Percentiles rank a stretch among this genome's conserved stretches.
These are phyloP conservation scores for Hypomontagnella monticulosa DNA, from an alignment of 495 filamentous ascomycete genomes.

Conservation along the genomic window DNA sequence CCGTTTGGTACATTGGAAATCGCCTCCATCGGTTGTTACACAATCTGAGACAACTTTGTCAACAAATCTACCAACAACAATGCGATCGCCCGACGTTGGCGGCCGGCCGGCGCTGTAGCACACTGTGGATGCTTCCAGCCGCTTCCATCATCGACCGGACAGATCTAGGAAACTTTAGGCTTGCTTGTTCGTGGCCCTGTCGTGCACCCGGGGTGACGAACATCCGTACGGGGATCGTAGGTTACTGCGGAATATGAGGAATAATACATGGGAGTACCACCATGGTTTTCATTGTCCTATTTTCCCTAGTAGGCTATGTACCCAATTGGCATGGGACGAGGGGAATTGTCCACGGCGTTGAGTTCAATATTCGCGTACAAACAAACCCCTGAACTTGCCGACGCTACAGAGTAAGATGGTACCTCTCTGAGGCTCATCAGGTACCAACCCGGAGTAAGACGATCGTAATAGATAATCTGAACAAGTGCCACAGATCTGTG, in stretches of 20 bases:
- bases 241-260: neutral
- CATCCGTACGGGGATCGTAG: neutral
- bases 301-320: too few species aligned
- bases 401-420: too few species aligned
- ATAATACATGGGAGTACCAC: neutral
- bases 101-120: constrained; percentile 26
- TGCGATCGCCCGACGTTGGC: constrained; percentile 41
- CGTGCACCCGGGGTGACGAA: neutral
- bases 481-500: too few species aligned
- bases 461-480: too few species aligned
- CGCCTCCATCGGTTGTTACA: constrained; percentile 31
- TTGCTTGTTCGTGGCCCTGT: constrained; percentile 2
- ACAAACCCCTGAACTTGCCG: too few species aligned
- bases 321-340: too few species aligned
- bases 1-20: constrained; percentile 13
- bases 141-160: constrained; percentile 24
- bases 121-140: constrained; percentile 33
- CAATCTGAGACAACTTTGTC: constrained; percentile 35
- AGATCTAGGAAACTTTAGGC: constrained; percentile 30
- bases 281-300: too few species aligned
- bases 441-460: too few species aligned
- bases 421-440: too few species aligned
- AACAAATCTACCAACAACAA: constrained; percentile 23
- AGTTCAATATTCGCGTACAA: too few species aligned
- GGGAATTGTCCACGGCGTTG: too few species aligned